phyloP scores from a whole-genome alignment of 2,329 filamentous ascomycete genomes.

The Colletotrichum truncatum region DNA sequence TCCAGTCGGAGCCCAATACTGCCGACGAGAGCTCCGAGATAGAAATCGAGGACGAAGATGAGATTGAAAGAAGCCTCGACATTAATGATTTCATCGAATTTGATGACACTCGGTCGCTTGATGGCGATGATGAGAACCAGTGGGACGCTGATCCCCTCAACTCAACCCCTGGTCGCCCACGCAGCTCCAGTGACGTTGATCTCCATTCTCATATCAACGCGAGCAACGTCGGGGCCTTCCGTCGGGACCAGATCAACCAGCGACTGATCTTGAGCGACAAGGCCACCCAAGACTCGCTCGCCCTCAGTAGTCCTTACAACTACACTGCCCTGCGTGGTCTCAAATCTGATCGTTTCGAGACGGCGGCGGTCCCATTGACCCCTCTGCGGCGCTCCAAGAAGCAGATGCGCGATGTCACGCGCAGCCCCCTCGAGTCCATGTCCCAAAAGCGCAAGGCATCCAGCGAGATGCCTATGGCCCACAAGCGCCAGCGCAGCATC shows the following conservation, averaged over 20 bases:
- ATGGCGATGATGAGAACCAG: slow-evolving; percentile 63
- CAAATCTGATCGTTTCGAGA: slow-evolving; percentile 72
- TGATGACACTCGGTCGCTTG: slow-evolving; percentile 66
- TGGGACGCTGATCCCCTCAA: slow-evolving; percentile 58
- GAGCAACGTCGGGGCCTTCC: slow-evolving; percentile 81
- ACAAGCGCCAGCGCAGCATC: slow-evolving; percentile 69
- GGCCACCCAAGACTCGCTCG: slow-evolving; percentile 69
- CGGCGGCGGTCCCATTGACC: slow-evolving; percentile 74
- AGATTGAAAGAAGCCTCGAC: slow-evolving; percentile 70
- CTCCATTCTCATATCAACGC: slow-evolving; percentile 68
- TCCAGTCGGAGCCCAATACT: slow-evolving; percentile 67
- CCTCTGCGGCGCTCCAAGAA: slow-evolving; percentile 69
- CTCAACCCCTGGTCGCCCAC: slow-evolving; percentile 60
- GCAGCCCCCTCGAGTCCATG: slow-evolving; percentile 58
- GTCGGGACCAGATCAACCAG: slow-evolving; percentile 71
- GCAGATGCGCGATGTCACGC: slow-evolving; percentile 51
- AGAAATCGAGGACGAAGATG: slow-evolving; percentile 64
- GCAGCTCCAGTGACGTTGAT: slow-evolving; percentile 58
- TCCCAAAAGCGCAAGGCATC: slow-evolving; percentile 67
- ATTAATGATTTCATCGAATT: slow-evolving; percentile 80
- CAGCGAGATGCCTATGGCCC: slow-evolving; percentile 48
- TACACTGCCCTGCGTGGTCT: slow-evolving; percentile 69
- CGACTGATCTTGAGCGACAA: slow-evolving; percentile 68
- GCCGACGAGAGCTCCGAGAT: slow-evolving; percentile 58
- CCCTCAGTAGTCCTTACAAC: slow-evolving; percentile 68